Conservation (phyloP, 2,329 filamentous ascomycete species). For the Ophiostoma ulmi region DNA sequence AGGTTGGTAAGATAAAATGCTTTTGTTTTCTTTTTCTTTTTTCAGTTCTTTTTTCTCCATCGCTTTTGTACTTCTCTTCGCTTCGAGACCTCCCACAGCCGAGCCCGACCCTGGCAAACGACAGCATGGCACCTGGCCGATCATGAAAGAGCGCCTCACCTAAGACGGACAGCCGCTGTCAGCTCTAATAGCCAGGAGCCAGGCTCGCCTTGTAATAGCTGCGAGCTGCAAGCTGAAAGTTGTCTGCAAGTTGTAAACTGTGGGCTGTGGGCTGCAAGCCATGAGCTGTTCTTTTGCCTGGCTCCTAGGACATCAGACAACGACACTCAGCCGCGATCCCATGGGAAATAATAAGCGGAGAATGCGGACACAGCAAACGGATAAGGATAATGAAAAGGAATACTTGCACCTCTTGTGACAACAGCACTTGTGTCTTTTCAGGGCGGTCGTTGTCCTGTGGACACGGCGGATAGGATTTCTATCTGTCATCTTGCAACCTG, state of each 20-base stretch:
- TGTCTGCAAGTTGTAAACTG: not conserved
- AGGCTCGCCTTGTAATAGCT: not conserved
- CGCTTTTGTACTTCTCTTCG: not conserved
- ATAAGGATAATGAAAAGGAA: not conserved
- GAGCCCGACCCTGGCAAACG: not conserved
- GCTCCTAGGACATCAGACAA: not conserved
- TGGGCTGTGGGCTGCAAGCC: not conserved
- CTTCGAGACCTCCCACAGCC: not conserved
- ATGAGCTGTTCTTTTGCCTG: not conserved
- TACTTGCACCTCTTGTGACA: not conserved
- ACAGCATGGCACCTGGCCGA: constrained; percentile 22
- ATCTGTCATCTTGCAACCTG: constrained; percentile 5
- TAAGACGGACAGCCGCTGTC: constrained; percentile 2
- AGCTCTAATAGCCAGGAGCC: not conserved
- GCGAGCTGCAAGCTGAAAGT: not conserved
- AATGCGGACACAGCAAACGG: not conserved
- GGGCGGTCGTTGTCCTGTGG: not conserved
- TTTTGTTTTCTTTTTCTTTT: not conserved
- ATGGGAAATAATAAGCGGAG: not conserved
- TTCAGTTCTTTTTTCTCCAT: not conserved
- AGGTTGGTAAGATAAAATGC: too few species aligned
- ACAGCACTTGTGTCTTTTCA: not conserved
- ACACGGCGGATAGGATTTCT: not conserved
- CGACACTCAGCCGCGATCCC: not conserved
- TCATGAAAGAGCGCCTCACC: constrained; percentile 12